Evolutionary conservation across 768 basidiomycete species (phyloP).

Genomic region (Paxillus rubicundulus): DNA sequence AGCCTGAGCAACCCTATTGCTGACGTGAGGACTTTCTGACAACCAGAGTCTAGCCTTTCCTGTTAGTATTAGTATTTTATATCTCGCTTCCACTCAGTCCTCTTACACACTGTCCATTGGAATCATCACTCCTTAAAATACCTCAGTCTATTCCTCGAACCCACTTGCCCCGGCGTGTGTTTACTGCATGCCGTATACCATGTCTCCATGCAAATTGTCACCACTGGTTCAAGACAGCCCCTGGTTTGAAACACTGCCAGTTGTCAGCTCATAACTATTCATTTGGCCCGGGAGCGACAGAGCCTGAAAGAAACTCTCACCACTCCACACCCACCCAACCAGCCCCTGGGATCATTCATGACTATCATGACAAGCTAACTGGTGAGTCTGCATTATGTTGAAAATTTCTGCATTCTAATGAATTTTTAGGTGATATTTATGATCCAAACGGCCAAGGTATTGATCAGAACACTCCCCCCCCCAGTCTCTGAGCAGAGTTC

Average conservation of each 20-base stretch:
- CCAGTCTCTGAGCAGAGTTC: neutral
- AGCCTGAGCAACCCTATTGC: no score
- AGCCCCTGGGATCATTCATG: neutral
- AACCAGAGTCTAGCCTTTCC: no score
- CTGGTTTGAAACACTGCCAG: neutral
- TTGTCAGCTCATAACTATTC: neutral
- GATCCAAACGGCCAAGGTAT: neutral
- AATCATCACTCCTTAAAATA: no score
- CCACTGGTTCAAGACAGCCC: neutral
- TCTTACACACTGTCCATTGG: no score
- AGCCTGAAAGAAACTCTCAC: neutral
- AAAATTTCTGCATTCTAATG: neutral
- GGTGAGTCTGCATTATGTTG: neutral
- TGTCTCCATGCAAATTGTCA: conserved; percentile 2
- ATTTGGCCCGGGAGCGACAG: neutral
- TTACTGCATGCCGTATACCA: neutral
- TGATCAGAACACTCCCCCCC: neutral
- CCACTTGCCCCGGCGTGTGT: neutral
- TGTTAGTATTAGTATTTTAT: no score
- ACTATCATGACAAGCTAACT: neutral
- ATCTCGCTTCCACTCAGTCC: no score
- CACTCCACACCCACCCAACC: neutral
- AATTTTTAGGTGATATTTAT: neutral
- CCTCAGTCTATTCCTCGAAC: neutral
- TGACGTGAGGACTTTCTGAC: no score